Base-by-base conservation (phyloP, 2,329 filamentous ascomycete genomes). In the Ampelomyces quisqualis region DNA sequence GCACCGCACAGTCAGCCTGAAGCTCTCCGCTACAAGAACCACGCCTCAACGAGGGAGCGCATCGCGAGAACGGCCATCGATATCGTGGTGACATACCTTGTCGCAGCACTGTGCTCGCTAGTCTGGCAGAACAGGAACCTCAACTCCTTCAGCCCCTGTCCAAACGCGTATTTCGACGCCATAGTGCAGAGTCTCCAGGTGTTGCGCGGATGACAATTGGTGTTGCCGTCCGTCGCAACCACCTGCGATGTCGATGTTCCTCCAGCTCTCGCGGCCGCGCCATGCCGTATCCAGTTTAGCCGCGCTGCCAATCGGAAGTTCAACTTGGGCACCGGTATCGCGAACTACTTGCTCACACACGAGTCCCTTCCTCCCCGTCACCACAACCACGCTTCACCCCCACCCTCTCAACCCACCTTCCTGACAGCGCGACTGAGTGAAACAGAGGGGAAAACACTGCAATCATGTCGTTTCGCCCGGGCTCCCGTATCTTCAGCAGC, bases 71-170 rank as follows among this genome's bases (percentile, higher is more conserved):
- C 28, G 34, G 34, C 36, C 32, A 23, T 32, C 15, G 22, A 29
- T 38, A 10, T 20, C 37, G 7, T 30, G 23, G 19, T 27, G 17
- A 14, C 65, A 65, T 77, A 95, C 93, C 93, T 84, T 52, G 88
- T 85, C 51, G 88, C 84, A 63, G 88, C 86, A 77, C 91, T 95
- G 68, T 89, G 84, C 69, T 95, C 86, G 55, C 86, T 88, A 38
- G 88, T 90, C 75, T 97, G 91, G 78, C 93, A 97, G 76, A 97
- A 91, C 62, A 95, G 80, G 76, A 98, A 98, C 69, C 93, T 87
- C 69, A 98, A 80, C 79, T 98, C 93, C 79, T 90, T 95, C 70
- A 98, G 79, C 55, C 82, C 77, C 71, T 89, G 86, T 58, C 82
- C 80, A 75, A 98, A 98, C 60, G 84, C 88, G 76, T 95, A 96